Evolutionary conservation across 768 basidiomycete genomes (phyloP), one percentile per base, ranked within the genome.

Genomic region (Ramaria rubella): DNA sequence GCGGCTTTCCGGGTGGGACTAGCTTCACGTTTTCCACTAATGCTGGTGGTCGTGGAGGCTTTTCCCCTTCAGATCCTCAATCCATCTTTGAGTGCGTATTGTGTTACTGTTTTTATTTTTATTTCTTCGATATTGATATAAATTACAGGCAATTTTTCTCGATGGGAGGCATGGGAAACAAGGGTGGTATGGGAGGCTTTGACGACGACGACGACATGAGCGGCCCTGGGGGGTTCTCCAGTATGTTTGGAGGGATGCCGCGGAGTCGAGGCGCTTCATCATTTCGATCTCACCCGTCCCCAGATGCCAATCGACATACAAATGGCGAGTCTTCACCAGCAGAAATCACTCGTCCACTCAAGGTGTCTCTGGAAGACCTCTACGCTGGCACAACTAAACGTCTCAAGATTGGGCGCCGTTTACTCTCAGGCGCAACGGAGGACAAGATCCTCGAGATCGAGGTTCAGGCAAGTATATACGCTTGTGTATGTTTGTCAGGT

Each of bases 341-440:
- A 51, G 86, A 95, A 66, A 83, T 94, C 68, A 81, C 77, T 17
- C 83, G 86, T 36, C 91, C 93, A 0, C 81, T 96, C 63, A 90
- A 90, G 64, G 75, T 96, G 21, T 81, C 91, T 0, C 76, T 98
- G 4, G 81, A 90, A 61, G 94, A 97, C 33, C 80, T 99, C 15
- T 94, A 88, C 71, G 76, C 74, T 45, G 96, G 96, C 11, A 75
- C 85, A 1, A 84, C 83, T 24, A 99, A 97, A 70, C 90, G 83
- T 63, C 80, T 99, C 52, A 94, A 92, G 69, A 82, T 98, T 55
- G 83, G 85, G 6, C 83, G 94, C 52, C 79, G 80, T 61, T 71
- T 86, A 44, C 69, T 85, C n/a, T 75, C 79, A 52, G 91, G 94
- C 1, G 71, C 75, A 17, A 83, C 83, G 17, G 91, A 96, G 69